Conservation (phyloP, 495 filamentous ascomycete species). For the Daldinia decipiens region DNA sequence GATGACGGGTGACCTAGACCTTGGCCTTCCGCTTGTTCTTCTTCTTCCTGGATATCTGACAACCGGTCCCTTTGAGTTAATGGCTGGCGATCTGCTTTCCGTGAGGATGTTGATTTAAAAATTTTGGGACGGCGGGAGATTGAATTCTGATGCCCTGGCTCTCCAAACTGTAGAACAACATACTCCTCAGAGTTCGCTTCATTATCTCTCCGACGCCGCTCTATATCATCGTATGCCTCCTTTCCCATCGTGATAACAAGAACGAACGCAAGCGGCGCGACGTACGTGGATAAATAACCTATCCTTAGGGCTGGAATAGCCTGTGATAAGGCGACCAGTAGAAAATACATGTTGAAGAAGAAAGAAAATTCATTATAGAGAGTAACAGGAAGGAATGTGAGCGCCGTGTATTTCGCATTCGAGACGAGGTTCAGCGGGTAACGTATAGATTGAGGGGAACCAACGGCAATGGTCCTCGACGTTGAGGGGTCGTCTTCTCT, state of each 20-base stretch:
- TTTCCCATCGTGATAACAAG: constrained; percentile 92
- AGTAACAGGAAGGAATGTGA: constrained; percentile 92
- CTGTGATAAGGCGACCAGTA: constrained; percentile 94
- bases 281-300: constrained; percentile 93
- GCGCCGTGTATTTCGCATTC: constrained; percentile 97
- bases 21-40: constrained; percentile 61
- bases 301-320: constrained; percentile 88
- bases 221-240: constrained; percentile 95
- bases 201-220: constrained; percentile 81
- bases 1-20: constrained; percentile 55
- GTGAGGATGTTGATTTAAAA: constrained; percentile 50
- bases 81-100: constrained; percentile 48
- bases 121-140: constrained; percentile 48
- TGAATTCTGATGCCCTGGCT: constrained; percentile 48
- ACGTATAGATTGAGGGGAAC: constrained; percentile 59
- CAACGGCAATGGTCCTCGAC: constrained; percentile 62
- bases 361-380: constrained; percentile 99
- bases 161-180: constrained; percentile 76
- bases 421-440: constrained; percentile 90
- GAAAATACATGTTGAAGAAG: constrained; percentile 99
- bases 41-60: constrained; percentile 64
- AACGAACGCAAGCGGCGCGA: constrained; percentile 92
- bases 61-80: constrained; percentile 52
- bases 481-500: constrained; percentile 65
- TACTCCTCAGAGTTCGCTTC: constrained; percentile 96